Base-by-base conservation (phyloP, 225 moss, liverwort and hornwort species). In the Ulota crispa region DNA sequence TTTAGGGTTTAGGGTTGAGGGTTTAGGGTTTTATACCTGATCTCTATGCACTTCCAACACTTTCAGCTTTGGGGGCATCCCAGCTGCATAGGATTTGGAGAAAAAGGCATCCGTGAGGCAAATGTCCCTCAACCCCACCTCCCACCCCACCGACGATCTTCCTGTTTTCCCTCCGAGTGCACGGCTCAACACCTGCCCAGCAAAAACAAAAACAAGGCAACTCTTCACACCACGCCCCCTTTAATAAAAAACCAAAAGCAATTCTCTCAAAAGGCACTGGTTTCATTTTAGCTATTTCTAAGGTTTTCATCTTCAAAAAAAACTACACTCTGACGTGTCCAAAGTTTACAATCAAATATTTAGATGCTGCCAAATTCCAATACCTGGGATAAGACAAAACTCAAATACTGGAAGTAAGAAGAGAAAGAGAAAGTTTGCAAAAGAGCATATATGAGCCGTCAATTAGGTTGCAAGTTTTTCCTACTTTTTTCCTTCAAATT, bases 141-240 rank as follows among this genome's bases (percentile, higher is more conserved):
- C 98, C 95, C 95, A 99, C 39, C 98, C 98, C 54, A 81, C 91
- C 21, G 90, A 78, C 15, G 93, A 85, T 87, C 88, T 87, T 76
- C 92, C 98, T 21, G 95, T 99, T 86, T 86, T 94, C 32, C 98
- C 98, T 93, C 98, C 98, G 15, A 99, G 83, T 9, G 98, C 95
- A 70, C 95, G 91, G 80, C 93, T 93, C 74, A 93, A 71, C 10
- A 95, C 91, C 93, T 95, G 86, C 20, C 55, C 67, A 72, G 43
- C 30, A 73, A 23, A 75, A 50, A 18, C 5, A 50, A 50, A 45
- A 16, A 16, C 15, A 47, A 47, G 61, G 63, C 31, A 24, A 20
- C n/a, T 36, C 8, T 8, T 57, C 14, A 12, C 6, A 42, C 32
- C 34, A 16, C 16, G 32, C 8, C 26, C 7, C 8, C 9, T 63